Evolutionary conservation across 305 asterid species (phyloP), one percentile per base, ranked within the genome.

Genomic region (Rubia balearica): DNA sequence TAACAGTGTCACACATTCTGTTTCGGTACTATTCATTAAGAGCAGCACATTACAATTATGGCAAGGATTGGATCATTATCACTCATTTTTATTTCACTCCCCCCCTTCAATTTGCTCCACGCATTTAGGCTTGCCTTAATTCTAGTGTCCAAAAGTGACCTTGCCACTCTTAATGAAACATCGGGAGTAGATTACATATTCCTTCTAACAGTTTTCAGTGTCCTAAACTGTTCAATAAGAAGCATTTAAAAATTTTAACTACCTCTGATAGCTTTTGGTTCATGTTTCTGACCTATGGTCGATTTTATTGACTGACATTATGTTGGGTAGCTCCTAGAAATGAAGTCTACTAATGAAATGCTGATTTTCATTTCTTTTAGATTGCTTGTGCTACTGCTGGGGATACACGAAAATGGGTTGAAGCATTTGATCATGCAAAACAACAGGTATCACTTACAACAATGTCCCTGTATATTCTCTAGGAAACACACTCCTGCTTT

Each of bases 361-460:
- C 68, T 70, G 45, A 61, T 70, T 76, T 78, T 61, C 71, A 30
- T 77, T 85, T 76, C 77, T 87, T 85, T 85, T 83, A 89, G 99
- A 95, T 95, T 88, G 99, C 99, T 81, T 90, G 97, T 83, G 90
- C 84, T 69, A 74, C 86, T 27, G 96, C 92, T 76, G 96, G 94
- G 73, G 97, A 95, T 71, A 89, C 85, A 65, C 85, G 85, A 67
- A 82, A 87, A 72, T 95, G 99, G 99, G 85, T 90, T 90, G 99
- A 95, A 82, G 98, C 98, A 72, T 95, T 92, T 92, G 94, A 92
- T 86, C 94, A 81, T 22, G 99, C 98, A 74, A 91, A 87, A 79
- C 96, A 91, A 81, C 94, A 83, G 98, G 99, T 95, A 89, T 74
- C 61, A 68, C 33, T 27, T 67, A 30, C 36, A 42, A 33, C 14